Base-by-base conservation (phyloP, 2,329 filamentous ascomycete species). In the Colletotrichum coccodes region DNA sequence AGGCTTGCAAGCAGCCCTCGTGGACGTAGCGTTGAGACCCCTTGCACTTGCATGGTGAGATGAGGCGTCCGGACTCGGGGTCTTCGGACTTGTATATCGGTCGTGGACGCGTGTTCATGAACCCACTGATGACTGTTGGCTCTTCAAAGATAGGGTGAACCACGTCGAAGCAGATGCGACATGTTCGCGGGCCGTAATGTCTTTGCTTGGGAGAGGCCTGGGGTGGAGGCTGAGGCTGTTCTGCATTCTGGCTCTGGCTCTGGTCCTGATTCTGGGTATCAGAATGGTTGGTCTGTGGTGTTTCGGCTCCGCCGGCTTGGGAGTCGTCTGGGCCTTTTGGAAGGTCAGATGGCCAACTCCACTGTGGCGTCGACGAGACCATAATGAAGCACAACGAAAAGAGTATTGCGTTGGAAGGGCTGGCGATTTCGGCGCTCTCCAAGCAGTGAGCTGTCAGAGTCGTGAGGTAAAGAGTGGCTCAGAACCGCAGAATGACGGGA, bases 11-110 rank as follows among this genome's bases (percentile, higher is more conserved):
- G 76, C 96, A 99, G 34, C 90, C 92, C 79, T 98, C 94, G 79
- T 99, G 96, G 28, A 98, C 94, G 80, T 97, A 98, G 82, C 93
- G 93, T 74, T 95, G 93, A 44, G 93, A 94, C 60, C 96, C 96
- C 82, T 94, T 97, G 86, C 96, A 99, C 81, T 91, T 90, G 85
- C 96, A 99, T 40, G 96, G 96, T 61, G 92, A 92, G 74, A 98
- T 88, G 32, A 99, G 84, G 58, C 94, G 91, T 44, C 94, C 94
- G 34, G 92, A 87, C 71, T 91, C 86, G 7, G 90, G 86, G 72
- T 94, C 92, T 70, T 92, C 89, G 28, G 93, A 95, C 59, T 91
- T 86, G 76, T 97, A 97, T 23, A 78, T 79, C 8, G 82, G 82
- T 30, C 76, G 75, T 23, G 79, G 78, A 21, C 60, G 64, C n/a